phyloP scores from a whole-genome alignment of 495 filamentous ascomycete genomes.

The Lentithecium fluviatile region DNA sequence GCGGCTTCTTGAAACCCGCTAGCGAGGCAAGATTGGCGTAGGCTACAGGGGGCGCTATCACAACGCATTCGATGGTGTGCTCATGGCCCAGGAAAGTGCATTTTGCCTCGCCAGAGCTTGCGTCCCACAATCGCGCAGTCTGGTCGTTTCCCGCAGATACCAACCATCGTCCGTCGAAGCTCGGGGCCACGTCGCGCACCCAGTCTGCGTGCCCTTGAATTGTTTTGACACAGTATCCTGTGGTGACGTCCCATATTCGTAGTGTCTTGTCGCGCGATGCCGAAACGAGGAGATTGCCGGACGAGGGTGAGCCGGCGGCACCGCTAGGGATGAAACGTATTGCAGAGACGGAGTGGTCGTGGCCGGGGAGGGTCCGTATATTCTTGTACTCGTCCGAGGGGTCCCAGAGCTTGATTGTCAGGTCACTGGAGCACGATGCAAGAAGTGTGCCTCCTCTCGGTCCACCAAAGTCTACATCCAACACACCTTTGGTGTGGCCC shows the following conservation, averaged over 20 bases:
- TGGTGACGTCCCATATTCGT: slow-evolving; percentile 88
- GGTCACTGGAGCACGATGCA: slow-evolving; percentile 84
- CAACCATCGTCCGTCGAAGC: slow-evolving; percentile 78
- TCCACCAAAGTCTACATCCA: slow-evolving; percentile 90
- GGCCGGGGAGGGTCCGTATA: slow-evolving; percentile 85
- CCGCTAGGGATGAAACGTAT: slow-evolving; percentile 87
- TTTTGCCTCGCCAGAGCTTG: slow-evolving; percentile 69
- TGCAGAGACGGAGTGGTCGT: slow-evolving; percentile 87
- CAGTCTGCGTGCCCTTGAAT: slow-evolving; percentile 80
- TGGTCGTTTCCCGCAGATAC: slow-evolving; percentile 81
- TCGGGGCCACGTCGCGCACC: slow-evolving; percentile 83
- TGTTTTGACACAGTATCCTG: slow-evolving; percentile 87
- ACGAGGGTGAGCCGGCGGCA: slow-evolving; percentile 59
- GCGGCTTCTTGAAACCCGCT: slow-evolving; percentile 82
- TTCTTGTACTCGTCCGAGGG: slow-evolving; percentile 94
- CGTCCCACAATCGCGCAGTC: slow-evolving; percentile 83
- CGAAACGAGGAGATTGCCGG: slow-evolving; percentile 76
- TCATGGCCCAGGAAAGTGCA: slow-evolving; percentile 85
- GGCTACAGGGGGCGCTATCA: slow-evolving; percentile 76
- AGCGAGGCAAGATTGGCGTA: slow-evolving; percentile 75
- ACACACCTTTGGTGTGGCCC: slow-evolving; percentile 85
- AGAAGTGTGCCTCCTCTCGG: slow-evolving; percentile 81
- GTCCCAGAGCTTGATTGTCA: slow-evolving; percentile 97
- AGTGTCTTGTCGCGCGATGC: slow-evolving; percentile 81
- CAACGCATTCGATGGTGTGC: slow-evolving; percentile 84